Evolutionary conservation across 176 grass and related monocot genomes (phyloP).

Genomic region (Bothriochloa decipiens): DNA sequence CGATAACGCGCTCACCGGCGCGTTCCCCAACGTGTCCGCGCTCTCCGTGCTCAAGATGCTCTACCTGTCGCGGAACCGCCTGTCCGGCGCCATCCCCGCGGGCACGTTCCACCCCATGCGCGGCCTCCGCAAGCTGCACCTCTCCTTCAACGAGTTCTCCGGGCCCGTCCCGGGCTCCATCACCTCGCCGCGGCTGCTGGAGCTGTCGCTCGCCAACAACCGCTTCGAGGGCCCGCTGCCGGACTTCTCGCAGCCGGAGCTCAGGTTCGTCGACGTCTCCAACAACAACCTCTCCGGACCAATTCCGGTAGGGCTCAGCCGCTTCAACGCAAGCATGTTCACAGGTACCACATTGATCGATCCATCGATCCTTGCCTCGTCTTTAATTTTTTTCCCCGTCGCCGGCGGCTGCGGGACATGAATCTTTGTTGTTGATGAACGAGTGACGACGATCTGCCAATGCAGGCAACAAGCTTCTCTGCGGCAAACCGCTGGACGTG

Average conservation of each 20-base stretch:
- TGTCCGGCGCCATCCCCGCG: conserved; percentile 68
- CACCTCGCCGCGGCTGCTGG: conserved; percentile 61
- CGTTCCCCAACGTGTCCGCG: conserved; percentile 71
- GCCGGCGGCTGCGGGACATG: no score
- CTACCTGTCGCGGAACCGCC: conserved; percentile 70
- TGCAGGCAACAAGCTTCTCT: conserved; percentile 72
- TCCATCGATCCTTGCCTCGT: neutral
- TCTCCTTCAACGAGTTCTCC: conserved; percentile 64
- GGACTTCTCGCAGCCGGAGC: conserved; percentile 58
- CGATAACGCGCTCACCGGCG: conserved; percentile 70
- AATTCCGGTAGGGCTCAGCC: conserved; percentile 61
- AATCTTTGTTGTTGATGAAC: neutral
- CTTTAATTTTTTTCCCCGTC: no score
- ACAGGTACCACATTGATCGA: conserved; percentile 45
- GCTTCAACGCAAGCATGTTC: conserved; percentile 67
- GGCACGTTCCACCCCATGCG: conserved; percentile 68
- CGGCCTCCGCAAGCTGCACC: conserved; percentile 74
- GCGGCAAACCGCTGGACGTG: conserved; percentile 63
- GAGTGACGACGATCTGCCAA: neutral
- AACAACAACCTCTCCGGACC: conserved; percentile 73
- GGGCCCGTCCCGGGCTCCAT: conserved; percentile 65
- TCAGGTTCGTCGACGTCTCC: conserved; percentile 68
- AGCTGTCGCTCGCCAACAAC: conserved; percentile 68
- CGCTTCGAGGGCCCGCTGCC: conserved; percentile 61
- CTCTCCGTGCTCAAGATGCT: conserved; percentile 64